Conservation (phyloP, 768 basidiomycete species). For the Pisolithus microcarpus region DNA sequence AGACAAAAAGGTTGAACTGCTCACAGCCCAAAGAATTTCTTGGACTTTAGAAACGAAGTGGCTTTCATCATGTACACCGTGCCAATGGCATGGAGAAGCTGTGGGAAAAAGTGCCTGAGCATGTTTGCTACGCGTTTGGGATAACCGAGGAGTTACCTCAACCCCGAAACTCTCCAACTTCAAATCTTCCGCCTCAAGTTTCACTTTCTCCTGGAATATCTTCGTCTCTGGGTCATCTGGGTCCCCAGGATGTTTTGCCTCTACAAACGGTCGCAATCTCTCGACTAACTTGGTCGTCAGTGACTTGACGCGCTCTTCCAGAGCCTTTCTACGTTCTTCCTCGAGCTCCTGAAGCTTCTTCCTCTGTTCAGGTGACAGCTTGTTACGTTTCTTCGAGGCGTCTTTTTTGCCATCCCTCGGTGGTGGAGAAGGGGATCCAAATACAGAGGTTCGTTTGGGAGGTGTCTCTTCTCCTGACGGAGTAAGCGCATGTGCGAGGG, state of each 20-base stretch:
- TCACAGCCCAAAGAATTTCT: constrained; percentile 85
- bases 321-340: constrained; percentile 67
- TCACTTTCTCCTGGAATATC: constrained; percentile 70
- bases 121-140: neutral
- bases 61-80: constrained; percentile 92
- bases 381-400: constrained; percentile 33
- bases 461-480: constrained; percentile 15
- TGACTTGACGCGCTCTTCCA: constrained; percentile 69
- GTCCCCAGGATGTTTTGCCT: constrained; percentile 77
- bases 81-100: constrained; percentile 88
- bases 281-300: constrained; percentile 78
- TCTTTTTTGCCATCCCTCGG: constrained; percentile 36
- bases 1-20: constrained; percentile 24
- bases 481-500: constrained; percentile 13
- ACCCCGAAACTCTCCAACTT: constrained; percentile 98
- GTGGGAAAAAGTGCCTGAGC: constrained; percentile 2
- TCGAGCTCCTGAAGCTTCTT: constrained; percentile 81
- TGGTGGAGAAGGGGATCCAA: constrained; percentile 12
- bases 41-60: constrained; percentile 83
- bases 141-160: constrained; percentile 51
- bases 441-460: constrained; percentile 10
- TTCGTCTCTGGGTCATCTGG: constrained; percentile 78
- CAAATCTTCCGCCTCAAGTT: constrained; percentile 84
- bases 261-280: constrained; percentile 82
- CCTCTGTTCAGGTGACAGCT: constrained; percentile 74